Percentiles rank a stretch among this genome's conserved stretches.
Evolutionary conservation across 495 filamentous ascomycete species (phyloP).

Genomic region (Bombardia bombarda): DNA sequence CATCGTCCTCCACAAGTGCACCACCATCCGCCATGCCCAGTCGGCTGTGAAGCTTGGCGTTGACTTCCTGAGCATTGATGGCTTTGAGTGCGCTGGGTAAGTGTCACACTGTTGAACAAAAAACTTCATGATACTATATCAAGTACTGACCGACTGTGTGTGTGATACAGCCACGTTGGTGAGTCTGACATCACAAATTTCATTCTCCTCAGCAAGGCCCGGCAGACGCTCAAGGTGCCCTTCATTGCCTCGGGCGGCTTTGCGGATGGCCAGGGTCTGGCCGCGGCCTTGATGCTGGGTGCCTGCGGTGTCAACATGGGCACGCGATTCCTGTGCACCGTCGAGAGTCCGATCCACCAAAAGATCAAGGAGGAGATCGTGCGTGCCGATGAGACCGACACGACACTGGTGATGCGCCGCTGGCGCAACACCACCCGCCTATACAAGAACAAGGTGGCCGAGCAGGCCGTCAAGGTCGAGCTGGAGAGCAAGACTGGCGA

Average conservation of each 20-base stretch:
- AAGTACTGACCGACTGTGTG: neutral
- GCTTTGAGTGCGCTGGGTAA: conserved; percentile 95
- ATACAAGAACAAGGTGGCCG: conserved; percentile 81
- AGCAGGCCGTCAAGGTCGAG: conserved; percentile 76
- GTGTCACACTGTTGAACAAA: conserved; percentile 10
- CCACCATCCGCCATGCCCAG: conserved; percentile 88
- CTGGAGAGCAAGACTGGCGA: conserved; percentile 77
- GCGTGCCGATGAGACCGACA: conserved; percentile 80
- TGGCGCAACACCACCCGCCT: conserved; percentile 91
- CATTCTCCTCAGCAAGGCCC: conserved; percentile 78
- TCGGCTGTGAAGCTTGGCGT: conserved; percentile 90
- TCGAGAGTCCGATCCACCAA: conserved; percentile 84
- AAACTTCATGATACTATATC: neutral
- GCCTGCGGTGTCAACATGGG: conserved; percentile 97
- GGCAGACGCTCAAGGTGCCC: conserved; percentile 76
- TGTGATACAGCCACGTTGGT: conserved; percentile 55
- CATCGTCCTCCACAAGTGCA: conserved; percentile 94
- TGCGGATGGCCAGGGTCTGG: conserved; percentile 88
- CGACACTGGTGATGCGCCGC: conserved; percentile 74
- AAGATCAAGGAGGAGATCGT: conserved; percentile 94
- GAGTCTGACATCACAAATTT: conserved; percentile 97
- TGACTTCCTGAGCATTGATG: conserved; percentile 93
- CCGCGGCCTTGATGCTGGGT: conserved; percentile 83
- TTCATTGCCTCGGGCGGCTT: conserved; percentile 97
- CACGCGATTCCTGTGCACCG: conserved; percentile 87